A percentile compares a stretch with the other conserved stretches of the same genome.
Conservation (phyloP, 129 eudicot genomes). For the Centrapalus pauciflorus region DNA sequence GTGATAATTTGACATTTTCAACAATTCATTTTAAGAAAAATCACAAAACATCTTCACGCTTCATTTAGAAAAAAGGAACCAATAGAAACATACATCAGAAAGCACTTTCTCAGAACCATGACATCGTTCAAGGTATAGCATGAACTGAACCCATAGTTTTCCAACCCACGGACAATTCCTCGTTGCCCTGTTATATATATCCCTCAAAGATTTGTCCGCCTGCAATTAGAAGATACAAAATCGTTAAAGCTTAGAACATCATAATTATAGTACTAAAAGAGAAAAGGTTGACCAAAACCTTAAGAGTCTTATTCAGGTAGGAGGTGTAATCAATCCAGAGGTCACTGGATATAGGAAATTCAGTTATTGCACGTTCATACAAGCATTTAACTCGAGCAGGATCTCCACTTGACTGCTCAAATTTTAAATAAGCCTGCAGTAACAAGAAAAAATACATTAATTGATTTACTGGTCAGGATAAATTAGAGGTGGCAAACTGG, state of each 20-base stretch:
- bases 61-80: not conserved
- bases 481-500: slow-evolving; percentile 2
- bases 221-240: slow-evolving; percentile 24
- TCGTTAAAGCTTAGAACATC: not conserved
- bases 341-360: slow-evolving; percentile 71
- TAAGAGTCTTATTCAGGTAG: slow-evolving; percentile 75
- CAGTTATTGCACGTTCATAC: slow-evolving; percentile 88
- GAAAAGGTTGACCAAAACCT: slow-evolving; percentile 39
- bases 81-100: slow-evolving; percentile 54
- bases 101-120: slow-evolving; percentile 73
- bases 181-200: slow-evolving; percentile 59
- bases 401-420: slow-evolving; percentile 81
- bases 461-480: slow-evolving; percentile 1
- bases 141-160: slow-evolving; percentile 74
- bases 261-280: not conserved
- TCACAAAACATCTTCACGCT: not conserved
- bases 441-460: slow-evolving; percentile 14
- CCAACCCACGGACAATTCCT: slow-evolving; percentile 96
- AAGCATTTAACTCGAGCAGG: slow-evolving; percentile 83
- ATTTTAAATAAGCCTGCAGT: slow-evolving; percentile 68
- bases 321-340: slow-evolving; percentile 81
- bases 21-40: not conserved
- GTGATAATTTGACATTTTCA: not conserved
- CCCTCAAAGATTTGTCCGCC: slow-evolving; percentile 59
- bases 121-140: slow-evolving; percentile 74